phyloP scores from a whole-genome alignment of 768 basidiomycete genomes.

The Russula brevipes region DNA sequence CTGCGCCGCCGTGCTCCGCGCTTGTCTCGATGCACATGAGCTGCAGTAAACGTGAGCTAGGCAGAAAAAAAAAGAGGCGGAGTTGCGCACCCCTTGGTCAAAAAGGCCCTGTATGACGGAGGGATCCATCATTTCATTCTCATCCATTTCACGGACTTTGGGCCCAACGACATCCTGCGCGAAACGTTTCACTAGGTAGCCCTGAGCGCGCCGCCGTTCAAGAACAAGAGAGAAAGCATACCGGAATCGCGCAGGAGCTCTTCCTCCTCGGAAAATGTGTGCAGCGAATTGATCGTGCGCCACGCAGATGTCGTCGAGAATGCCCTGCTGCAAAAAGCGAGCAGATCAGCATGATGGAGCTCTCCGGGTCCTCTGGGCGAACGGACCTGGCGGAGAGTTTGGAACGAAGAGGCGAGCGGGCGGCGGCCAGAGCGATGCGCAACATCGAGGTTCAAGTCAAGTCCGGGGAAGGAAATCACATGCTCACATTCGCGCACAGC shows the following conservation, averaged over 20 bases:
- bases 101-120: conserved; percentile 82
- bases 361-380: conserved; percentile 10
- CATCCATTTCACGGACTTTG: conserved; percentile 96
- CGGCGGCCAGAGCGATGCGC: conserved; percentile 23
- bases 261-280: conserved; percentile 90
- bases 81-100: conserved; percentile 77
- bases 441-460: conserved; percentile 25
- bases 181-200: conserved; percentile 70
- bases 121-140: conserved; percentile 92
- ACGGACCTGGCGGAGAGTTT: neutral
- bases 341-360: conserved; percentile 15
- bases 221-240: conserved; percentile 34
- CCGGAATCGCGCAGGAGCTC: conserved; percentile 88
- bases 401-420: neutral
- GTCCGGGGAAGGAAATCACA: conserved; percentile 12
- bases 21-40: conserved; percentile 97
- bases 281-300: conserved; percentile 52
- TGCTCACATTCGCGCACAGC: neutral
- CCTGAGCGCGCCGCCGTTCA: conserved; percentile 9
- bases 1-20: conserved; percentile 78
- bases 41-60: conserved; percentile 36
- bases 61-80: neutral
- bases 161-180: conserved; percentile 86
- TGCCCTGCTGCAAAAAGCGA: conserved; percentile 9
- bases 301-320: conserved; percentile 26